Conservation (phyloP, 2,329 filamentous ascomycete species). For the Celoporthe dispersa region DNA sequence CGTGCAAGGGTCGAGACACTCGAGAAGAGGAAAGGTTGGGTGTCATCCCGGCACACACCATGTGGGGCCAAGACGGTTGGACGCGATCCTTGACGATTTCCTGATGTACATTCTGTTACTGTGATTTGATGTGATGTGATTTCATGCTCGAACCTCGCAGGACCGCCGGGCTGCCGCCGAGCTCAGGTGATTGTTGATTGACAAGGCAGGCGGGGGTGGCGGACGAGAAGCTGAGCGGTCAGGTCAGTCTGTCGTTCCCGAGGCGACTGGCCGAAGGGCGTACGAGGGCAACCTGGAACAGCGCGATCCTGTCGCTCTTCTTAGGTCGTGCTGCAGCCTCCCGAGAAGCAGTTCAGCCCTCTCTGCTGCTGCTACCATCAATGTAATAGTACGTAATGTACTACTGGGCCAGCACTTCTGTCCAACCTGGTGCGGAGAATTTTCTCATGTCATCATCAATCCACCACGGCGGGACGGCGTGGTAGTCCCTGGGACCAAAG, state of each 20-base stretch:
- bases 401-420: not conserved
- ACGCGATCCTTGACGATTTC: not conserved
- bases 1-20: slow-evolving; percentile 15
- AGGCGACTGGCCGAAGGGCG: not conserved
- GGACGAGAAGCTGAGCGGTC: too few relatives aligned
- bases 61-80: not conserved
- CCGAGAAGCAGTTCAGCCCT: not conserved
- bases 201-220: not conserved
- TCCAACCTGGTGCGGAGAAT: slow-evolving; percentile 12
- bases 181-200: not conserved
- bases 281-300: not conserved
- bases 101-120: not conserved
- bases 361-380: not conserved
- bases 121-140: not conserved
- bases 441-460: slow-evolving; percentile 9
- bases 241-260: not conserved
- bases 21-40: slow-evolving; percentile 8
- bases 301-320: not conserved
- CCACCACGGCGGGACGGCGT: slow-evolving; percentile 5
- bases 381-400: not conserved
- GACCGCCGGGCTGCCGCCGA: not conserved
- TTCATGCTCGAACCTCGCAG: not conserved
- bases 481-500: not conserved
- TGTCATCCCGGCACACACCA: slow-evolving; percentile 2
- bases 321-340: not conserved